Base-by-base conservation (phyloP, 768 basidiomycete genomes). In the Kondoa subrosea region DNA sequence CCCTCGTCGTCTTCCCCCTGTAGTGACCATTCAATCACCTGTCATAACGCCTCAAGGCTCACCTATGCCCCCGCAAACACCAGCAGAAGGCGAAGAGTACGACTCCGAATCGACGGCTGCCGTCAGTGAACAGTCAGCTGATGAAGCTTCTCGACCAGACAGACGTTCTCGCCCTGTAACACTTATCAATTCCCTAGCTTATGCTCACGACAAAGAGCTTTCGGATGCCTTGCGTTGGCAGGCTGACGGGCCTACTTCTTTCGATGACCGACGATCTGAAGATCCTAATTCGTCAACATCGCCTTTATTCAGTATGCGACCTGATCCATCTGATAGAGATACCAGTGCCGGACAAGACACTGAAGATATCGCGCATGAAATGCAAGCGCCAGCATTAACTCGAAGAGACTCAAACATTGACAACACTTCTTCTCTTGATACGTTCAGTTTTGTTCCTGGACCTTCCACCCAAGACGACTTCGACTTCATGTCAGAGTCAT, bases 181-280 rank as follows among this genome's bases (percentile, higher is more conserved):
- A 27, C 14, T 30, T 16, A 17, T 63, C 29, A 27, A 63, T 32
- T 17, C 27, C 29, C 33, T 32, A 15, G 61, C 33, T 16, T 63
- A 27, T 17, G 15, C 27, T 16, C 61, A 63, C 8, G 61, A 63
- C 61, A 63, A 63, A 33, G 61, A 63, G 61, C 27, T 63, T 16
- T 63, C 61, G 29, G 61, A 63, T 33, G 61, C 61, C 3, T 32
- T 63, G 3, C 61, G 61, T 16, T 63, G 61, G 61, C 61, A 63
- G n/a, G 30, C 61, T 17, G 61, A 63, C n/a, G 61, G 61, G 3
- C 61, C 61, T 27, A 33, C 61, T 16, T 63, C 33, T 4, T n/a
- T 16, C 12, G 61, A 63, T 33, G 61, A 63, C n/a, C 16, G 12
- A n/a, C 26, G 8, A 8, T 31, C 61, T 32, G 40, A 50, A 50